phyloP scores from a whole-genome alignment of 164 flowering plant genomes.

The Dillenia suffruticosa region DNA sequence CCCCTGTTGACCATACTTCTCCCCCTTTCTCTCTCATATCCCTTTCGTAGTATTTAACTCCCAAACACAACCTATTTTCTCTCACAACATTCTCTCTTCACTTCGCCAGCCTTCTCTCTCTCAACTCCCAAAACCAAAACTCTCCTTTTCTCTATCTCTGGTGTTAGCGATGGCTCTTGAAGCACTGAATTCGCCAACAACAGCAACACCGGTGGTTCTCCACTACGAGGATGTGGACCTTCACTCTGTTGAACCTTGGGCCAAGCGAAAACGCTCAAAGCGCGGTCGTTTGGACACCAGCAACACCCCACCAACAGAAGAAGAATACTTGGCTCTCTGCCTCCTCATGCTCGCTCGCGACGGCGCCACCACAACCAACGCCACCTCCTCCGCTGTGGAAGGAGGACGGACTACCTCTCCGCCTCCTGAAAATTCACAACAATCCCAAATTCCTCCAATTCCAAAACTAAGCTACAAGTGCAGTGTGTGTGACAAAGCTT shows the following conservation, averaged over 20 bases:
- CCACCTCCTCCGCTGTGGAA: not conserved
- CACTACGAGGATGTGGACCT: slow-evolving; percentile 12
- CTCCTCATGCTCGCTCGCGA: slow-evolving; percentile 49
- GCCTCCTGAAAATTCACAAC: slow-evolving; percentile 20
- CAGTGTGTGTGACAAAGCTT: slow-evolving; percentile 59
- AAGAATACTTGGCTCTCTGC: slow-evolving; percentile 54
- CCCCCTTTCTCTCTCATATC: too few species aligned
- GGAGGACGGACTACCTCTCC: slow-evolving; percentile 1
- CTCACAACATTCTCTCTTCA: too few species aligned
- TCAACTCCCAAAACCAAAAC: not conserved
- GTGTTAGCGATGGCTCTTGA: slow-evolving; percentile 36
- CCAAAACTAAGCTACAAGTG: slow-evolving; percentile 40
- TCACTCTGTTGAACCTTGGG: slow-evolving; percentile 32
- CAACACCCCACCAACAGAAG: slow-evolving; percentile 27
- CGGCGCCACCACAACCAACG: slow-evolving; percentile 4
- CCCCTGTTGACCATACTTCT: not conserved
- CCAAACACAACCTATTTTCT: too few species aligned
- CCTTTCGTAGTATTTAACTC: too few species aligned
- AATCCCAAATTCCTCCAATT: slow-evolving; percentile 30
- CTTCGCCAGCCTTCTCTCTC: not conserved
- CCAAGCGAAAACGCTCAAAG: slow-evolving; percentile 54
- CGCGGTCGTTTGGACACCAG: slow-evolving; percentile 23
- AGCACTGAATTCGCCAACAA: slow-evolving; percentile 39
- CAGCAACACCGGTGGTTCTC: slow-evolving; percentile 13
- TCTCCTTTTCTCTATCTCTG: too few species aligned